Base-by-base conservation (phyloP, 106 monocot genomes). In the Allium sativum region DNA sequence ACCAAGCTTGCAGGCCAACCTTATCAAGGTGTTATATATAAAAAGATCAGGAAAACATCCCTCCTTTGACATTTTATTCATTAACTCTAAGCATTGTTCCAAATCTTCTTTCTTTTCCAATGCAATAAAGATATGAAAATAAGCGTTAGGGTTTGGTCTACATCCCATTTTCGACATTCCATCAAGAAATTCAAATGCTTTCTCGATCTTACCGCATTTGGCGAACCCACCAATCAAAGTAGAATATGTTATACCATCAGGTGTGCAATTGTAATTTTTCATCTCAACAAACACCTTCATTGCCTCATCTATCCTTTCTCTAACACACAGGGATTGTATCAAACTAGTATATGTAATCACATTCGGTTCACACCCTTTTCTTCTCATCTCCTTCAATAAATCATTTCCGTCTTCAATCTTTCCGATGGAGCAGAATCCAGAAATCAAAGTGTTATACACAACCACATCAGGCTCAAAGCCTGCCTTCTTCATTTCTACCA, bases 231-330 rank as follows among this genome's bases (percentile, higher is more conserved):
- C 58, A 54, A 92, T 83, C 55, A 98, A 73, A 48, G 98, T 82
- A n/a, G 68, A 68, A 45, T 83, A 98, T 0, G 85, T 75, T 10
- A 98, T 59, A 0, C 56, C 68, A 73, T 98, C 98, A 0, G 92
- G 64, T 13, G 42, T 42, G 64, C 82, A 80, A 12, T 64, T 68
- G 20, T 72, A 40, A 17, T 70, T 68, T 21, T 58, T 64, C 98
- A 98, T 98, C 65, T 98, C 92, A 10, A 75, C 92, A 68, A 98
- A 82, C 73, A 92, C 56, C 55, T 74, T 21, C 74, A 87, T 75
- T 9, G 88, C 98, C 55, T 92, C 87, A 42, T 98, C 88, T 76
- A 83, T 66, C 48, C 80, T 54, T 45, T 77, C 85, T 45, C 63
- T 70, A 1, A 61, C 40, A 51, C 92, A 88, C 12, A 98, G 67